Evolutionary conservation across 2,329 filamentous ascomycete species (phyloP).

Genomic region (Trichothecium sympodiale): DNA sequence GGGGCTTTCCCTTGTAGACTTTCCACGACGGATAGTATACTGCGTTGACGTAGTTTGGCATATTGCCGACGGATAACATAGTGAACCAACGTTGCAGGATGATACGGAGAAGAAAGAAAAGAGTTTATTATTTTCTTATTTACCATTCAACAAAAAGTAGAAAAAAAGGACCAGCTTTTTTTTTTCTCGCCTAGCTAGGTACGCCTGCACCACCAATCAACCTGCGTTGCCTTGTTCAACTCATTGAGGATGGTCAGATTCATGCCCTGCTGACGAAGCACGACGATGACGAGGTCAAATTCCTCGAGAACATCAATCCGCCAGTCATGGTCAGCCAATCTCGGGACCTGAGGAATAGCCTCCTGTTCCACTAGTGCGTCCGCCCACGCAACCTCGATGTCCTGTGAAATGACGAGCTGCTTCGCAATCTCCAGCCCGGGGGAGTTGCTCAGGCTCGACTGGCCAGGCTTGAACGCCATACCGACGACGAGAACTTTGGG

Average conservation of each 20-base stretch:
- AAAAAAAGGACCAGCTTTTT: no score
- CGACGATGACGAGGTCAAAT: conserved; percentile 33
- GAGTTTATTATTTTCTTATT: no score
- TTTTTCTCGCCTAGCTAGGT: no score
- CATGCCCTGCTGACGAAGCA: conserved; percentile 29
- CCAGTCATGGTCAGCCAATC: conserved; percentile 27
- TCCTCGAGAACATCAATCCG: conserved; percentile 19
- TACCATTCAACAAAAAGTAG: no score
- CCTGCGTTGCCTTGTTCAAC: conserved; percentile 19
- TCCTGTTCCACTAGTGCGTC: conserved; percentile 32
- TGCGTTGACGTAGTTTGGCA: conserved; percentile 17
- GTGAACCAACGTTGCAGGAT: no score
- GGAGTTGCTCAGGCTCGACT: conserved; percentile 34
- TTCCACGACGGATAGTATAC: conserved; percentile 58
- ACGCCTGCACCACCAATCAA: conserved; percentile 27
- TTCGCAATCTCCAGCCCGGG: conserved; percentile 32
- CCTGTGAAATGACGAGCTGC: conserved; percentile 20
- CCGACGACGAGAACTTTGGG: conserved; percentile 32
- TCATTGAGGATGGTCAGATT: conserved; percentile 26
- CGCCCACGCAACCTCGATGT: conserved; percentile 30
- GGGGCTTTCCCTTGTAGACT: conserved; percentile 49
- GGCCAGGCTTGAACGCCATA: conserved; percentile 38
- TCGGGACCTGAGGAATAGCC: conserved; percentile 26
- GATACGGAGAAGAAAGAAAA: no score
- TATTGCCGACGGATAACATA: no score